Evolutionary conservation across 495 filamentous ascomycete species (phyloP), one percentile per base, ranked within the genome.

Genomic region (Hypoxylon intermedium): DNA sequence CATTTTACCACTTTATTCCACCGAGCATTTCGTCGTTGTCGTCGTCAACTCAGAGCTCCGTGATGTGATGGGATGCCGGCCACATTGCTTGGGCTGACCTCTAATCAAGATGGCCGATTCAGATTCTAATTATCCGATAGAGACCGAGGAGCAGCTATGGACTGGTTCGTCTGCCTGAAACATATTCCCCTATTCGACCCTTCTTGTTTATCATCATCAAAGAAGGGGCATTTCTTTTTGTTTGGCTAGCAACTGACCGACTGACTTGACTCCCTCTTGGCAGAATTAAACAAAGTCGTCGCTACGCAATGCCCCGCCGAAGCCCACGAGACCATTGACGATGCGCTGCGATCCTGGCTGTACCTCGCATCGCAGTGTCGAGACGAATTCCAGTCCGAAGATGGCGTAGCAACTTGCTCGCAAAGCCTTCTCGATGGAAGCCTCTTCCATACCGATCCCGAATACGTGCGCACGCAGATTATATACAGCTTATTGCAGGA

Each of bases 121-220:
- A 61, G 88, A 90, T 73, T 83, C 83, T 63, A 83, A 80, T 65
- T 85, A 83, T 72, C 78, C 77, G 66, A 79, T 90, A 70, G 91
- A 96, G 74, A 88, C 85, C 75, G 92, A 93, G 78, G 83, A 92
- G 72, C 89, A 96, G 75, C 94, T 97, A 77, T 97, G 94, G 94
- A 79, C 86, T 75, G 89, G 93, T 96, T 68, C 70, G 85, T 77
- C 12, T 30, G 1, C 24, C 13, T 46, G 21, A 4, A 3, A 26
- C 24, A 19, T 33, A 13, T 30, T 13, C 26, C 9, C 47, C 20
- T 26, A 28, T 11, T 9, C 13, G 23, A 9, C 23, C 23, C n/a
- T 19, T 6, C 9, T 24, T 43, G 5, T 3, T 6, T 40, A 16
- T 43, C 18, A 18, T 21, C 54, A 13, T 7, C 31, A 13, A 13